phyloP scores from a whole-genome alignment of 352 stramenopile genomes.

The Phytopythium oedochilum region DNA sequence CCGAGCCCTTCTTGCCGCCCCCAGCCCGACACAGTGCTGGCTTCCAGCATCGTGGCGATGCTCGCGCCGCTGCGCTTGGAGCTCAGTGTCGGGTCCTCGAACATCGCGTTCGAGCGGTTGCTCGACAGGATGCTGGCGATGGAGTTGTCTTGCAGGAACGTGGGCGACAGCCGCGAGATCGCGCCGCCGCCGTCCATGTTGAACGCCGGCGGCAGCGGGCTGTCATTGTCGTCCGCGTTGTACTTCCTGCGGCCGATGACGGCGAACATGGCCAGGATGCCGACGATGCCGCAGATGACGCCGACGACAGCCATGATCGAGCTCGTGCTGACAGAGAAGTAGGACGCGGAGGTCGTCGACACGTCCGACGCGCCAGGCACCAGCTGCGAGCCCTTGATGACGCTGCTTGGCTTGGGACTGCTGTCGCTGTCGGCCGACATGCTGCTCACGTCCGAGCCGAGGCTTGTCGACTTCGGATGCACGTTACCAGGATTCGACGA shows the following conservation, averaged over 20 bases:
- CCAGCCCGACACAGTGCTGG: slow-evolving; percentile 5
- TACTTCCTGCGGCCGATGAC: slow-evolving; percentile 63
- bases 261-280: slow-evolving; percentile 51
- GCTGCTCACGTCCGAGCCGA: slow-evolving; percentile 1
- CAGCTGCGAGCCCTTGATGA: slow-evolving; percentile 8
- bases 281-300: slow-evolving; percentile 56
- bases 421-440: slow-evolving; percentile 5
- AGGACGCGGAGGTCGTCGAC: slow-evolving; percentile 36
- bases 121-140: slow-evolving; percentile 21
- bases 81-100: background rate
- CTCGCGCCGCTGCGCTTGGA: slow-evolving; percentile 19
- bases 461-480: background rate
- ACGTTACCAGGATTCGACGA: background rate
- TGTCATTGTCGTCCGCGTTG: slow-evolving; percentile 42
- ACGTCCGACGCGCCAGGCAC: slow-evolving; percentile 30
- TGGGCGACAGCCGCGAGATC: slow-evolving; percentile 44
- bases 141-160: slow-evolving; percentile 41
- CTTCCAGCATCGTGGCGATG: background rate
- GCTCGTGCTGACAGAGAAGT: slow-evolving; percentile 49
- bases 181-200: slow-evolving; percentile 34
- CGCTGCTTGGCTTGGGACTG: background rate
- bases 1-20: background rate
- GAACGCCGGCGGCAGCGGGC: slow-evolving; percentile 34
- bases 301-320: slow-evolving; percentile 74
- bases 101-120: slow-evolving; percentile 10